Base-by-base conservation (phyloP, 257 asterid species). In the Thymus quinquecostatus region DNA sequence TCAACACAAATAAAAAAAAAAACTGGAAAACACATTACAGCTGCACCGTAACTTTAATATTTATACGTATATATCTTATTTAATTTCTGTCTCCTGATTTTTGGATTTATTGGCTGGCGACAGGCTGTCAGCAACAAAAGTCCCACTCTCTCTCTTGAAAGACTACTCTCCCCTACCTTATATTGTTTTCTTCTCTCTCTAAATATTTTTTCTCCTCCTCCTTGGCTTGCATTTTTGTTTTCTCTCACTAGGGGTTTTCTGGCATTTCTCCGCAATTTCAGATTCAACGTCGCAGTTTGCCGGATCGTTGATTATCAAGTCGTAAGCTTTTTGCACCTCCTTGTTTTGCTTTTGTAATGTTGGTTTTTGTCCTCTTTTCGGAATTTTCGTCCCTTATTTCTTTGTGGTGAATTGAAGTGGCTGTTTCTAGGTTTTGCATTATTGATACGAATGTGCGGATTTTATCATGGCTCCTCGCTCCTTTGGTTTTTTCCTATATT, bases 101-200 rank as follows among this genome's bases (percentile, higher is more conserved):
- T 70, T 64, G 69, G 82, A 50, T 60, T 73, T 57, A 81, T 81
- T 74, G 67, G 82, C 82, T 80, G 85, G 82, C 85, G 75, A 80
- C 82, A 77, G 82, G 56, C 85, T 80, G 82, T 80, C 79, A 77
- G 77, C 81, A 73, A 77, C 84, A 71, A 74, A 77, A 56, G 64
- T 44, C 71, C 77, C 74, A 45, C 78, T 64, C 69, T 30, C 78
- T 67, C 82, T 70, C 75, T 50, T 14, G 50, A 33, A 76, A 69
- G 82, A 70, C 82, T 60, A 71, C 78, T 69, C 69, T 65, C 70
- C 77, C 44, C 72, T 57, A 64, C 85, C 85, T 74, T 72, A 54
- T 80, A 55, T 65, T 77, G 77, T 59, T 64, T 68, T 54, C 76
- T 59, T 71, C 69, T 56, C 67, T 75, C 76, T 74, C 60, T 30